phyloP scores from a whole-genome alignment of 768 basidiomycete genomes.

The Multifurca ochricompacta region DNA sequence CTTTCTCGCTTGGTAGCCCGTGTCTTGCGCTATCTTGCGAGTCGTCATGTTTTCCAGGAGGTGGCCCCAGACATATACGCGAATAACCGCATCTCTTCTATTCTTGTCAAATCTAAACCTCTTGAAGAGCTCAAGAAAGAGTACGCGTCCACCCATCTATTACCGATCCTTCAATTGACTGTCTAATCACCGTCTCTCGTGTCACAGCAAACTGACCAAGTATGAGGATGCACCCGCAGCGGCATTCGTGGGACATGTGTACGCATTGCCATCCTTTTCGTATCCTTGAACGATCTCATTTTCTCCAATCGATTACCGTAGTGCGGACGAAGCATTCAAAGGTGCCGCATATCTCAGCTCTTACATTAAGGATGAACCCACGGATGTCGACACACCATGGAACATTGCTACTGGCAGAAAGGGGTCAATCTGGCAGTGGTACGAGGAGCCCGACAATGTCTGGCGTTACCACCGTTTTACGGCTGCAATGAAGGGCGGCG shows the following conservation, averaged over 20 bases:
- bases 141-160: not conserved
- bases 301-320: not conserved
- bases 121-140: conserved; percentile 17
- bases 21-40: conserved; percentile 33
- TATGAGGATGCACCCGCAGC: conserved; percentile 19
- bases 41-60: conserved; percentile 35
- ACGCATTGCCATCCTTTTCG: not conserved
- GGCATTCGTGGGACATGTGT: conserved; percentile 22
- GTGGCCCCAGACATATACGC: conserved; percentile 36
- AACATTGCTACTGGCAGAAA: not conserved
- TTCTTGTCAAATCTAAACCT: conserved; percentile 29
- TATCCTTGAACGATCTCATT: not conserved
- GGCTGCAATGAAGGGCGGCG: conserved; percentile 1
- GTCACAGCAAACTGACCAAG: conserved; percentile 6
- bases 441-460: conserved; percentile 1
- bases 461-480: conserved; percentile 5
- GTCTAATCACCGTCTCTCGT: not conserved
- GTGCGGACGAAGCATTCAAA: conserved; percentile 11
- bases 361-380: not conserved
- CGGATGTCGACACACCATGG: not conserved
- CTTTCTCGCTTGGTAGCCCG: conserved; percentile 27
- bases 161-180: not conserved
- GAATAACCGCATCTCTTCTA: conserved; percentile 33
- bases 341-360: not conserved
- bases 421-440: conserved; percentile 2